These are phyloP conservation scores for Thalassia testudinum DNA, from an alignment of 116 monocot genomes.

Conservation along the genomic window DNA sequence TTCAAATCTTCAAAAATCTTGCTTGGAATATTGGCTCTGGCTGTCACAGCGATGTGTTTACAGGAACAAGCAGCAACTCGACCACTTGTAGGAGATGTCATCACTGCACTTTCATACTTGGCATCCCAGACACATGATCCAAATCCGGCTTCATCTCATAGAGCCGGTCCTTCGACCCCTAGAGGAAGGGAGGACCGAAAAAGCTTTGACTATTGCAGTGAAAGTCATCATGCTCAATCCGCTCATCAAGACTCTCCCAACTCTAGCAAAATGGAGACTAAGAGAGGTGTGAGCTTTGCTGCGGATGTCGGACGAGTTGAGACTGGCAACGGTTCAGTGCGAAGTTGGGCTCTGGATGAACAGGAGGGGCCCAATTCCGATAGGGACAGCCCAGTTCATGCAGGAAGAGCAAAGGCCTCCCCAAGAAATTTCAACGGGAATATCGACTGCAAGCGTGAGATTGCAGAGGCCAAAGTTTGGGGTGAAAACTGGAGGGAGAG, in stretches of 20 bases:
- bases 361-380: conserved; percentile 25
- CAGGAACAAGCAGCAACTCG: conserved; percentile 86
- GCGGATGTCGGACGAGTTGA: conserved; percentile 20
- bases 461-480: too few relatives aligned
- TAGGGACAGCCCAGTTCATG: conserved; percentile 40
- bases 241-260: conserved; percentile 38
- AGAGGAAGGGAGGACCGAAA: too few relatives aligned
- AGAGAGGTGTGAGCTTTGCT: conserved; percentile 17
- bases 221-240: too few relatives aligned
- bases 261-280: conserved; percentile 15
- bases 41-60: conserved; percentile 78
- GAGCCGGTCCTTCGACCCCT: conserved; percentile 32
- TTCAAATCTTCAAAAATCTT: too few relatives aligned
- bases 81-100: too few relatives aligned
- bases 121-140: too few relatives aligned
- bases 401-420: conserved; percentile 23
- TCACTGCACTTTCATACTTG: conserved; percentile 58
- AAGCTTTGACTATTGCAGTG: too few relatives aligned
- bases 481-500: too few relatives aligned
- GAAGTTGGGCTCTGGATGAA: conserved; percentile 43
- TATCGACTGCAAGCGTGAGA: too few relatives aligned
- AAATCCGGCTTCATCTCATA: conserved; percentile 21
- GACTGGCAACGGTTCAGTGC: conserved; percentile 26
- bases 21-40: conserved; percentile 56
- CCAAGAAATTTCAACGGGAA: too few relatives aligned